Conservation (phyloP, 495 filamentous ascomycete genomes). For the Aspergillus panamensis region DNA sequence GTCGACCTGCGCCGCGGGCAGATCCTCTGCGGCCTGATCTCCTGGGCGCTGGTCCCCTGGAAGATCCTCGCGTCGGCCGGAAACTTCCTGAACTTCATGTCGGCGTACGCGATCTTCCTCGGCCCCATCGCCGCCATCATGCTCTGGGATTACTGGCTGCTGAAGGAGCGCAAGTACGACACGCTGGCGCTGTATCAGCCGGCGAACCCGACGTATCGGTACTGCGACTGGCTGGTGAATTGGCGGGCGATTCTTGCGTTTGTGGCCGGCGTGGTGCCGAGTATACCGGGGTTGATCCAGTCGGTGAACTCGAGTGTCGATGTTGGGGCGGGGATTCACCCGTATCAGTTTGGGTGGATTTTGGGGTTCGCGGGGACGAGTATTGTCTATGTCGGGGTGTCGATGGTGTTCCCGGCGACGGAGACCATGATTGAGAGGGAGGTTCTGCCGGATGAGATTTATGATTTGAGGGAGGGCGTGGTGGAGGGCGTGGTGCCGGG, state of each 20-base stretch:
- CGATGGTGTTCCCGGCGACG: constrained; percentile 32
- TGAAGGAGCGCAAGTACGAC: constrained; percentile 60
- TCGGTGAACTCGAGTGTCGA: constrained; percentile 43
- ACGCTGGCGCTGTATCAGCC: constrained; percentile 49
- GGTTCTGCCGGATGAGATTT: constrained; percentile 49
- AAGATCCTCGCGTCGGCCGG: constrained; percentile 58
- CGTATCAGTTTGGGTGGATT: constrained; percentile 56
- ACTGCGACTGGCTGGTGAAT: constrained; percentile 57
- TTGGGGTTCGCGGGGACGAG: constrained; percentile 49
- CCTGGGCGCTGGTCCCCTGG: constrained; percentile 62
- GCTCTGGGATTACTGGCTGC: constrained; percentile 63
- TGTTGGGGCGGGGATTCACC: constrained; percentile 46
- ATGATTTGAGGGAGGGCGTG: constrained; percentile 34
- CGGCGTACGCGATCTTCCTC: constrained; percentile 63
- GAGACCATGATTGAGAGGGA: constrained; percentile 40
- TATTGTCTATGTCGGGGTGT: constrained; percentile 45
- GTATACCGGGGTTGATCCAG: constrained; percentile 56
- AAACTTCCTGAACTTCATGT: constrained; percentile 60
- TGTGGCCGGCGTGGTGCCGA: constrained; percentile 58
- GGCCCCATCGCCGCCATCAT: constrained; percentile 67
- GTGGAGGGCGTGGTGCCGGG: constrained; percentile 30
- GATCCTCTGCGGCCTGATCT: constrained; percentile 55
- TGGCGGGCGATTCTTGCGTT: constrained; percentile 65
- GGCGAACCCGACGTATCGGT: constrained; percentile 42
- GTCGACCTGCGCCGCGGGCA: constrained; percentile 63